A percentile compares a stretch with the other conserved stretches of the same genome.
Conservation (phyloP, 208 protist genomes). For the Wallacemonas sp. region DNA sequence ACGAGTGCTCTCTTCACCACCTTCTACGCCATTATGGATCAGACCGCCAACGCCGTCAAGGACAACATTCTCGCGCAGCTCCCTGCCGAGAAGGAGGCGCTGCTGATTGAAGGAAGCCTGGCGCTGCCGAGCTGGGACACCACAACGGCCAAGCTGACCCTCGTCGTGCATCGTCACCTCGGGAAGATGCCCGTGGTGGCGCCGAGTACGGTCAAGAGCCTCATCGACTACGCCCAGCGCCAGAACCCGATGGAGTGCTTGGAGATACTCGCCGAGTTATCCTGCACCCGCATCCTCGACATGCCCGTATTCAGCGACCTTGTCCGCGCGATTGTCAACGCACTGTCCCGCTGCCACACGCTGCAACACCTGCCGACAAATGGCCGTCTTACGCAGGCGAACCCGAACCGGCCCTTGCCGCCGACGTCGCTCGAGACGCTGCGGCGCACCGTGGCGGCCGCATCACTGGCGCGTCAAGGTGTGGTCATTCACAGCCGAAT, state of each 20-base stretch:
- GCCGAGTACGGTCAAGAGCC: constrained; percentile 50
- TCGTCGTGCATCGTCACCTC: constrained; percentile 81
- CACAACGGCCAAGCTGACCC: constrained; percentile 53
- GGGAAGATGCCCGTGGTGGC: constrained; percentile 55
- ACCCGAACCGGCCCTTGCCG: constrained; percentile 23
- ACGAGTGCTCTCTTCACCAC: constrained; percentile 44
- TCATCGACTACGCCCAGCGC: constrained; percentile 54
- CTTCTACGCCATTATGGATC: constrained; percentile 72
- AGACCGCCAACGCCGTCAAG: constrained; percentile 59
- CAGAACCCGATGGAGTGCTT: constrained; percentile 63
- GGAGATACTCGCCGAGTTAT: constrained; percentile 75
- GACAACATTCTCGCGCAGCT: constrained; percentile 71
- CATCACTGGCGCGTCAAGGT: constrained; percentile 64
- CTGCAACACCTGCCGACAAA: constrained; percentile 85
- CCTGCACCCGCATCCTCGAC: constrained; percentile 70
- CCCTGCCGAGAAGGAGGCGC: constrained; percentile 26
- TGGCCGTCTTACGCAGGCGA: constrained; percentile 52
- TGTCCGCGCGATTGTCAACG: constrained; percentile 54
- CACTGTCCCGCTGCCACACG: constrained; percentile 64
- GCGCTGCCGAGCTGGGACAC: constrained; percentile 58
- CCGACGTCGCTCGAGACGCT: constrained; percentile 34
- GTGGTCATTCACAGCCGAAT: constrained; percentile 75
- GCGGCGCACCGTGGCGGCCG: constrained; percentile 58
- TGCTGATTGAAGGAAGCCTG: constrained; percentile 59
- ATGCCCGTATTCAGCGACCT: constrained; percentile 68